Percentiles rank a stretch among this genome's conserved stretches.
Evolutionary conservation across 257 asterid genomes (phyloP).

Genomic region (Penstemon newberryi): DNA sequence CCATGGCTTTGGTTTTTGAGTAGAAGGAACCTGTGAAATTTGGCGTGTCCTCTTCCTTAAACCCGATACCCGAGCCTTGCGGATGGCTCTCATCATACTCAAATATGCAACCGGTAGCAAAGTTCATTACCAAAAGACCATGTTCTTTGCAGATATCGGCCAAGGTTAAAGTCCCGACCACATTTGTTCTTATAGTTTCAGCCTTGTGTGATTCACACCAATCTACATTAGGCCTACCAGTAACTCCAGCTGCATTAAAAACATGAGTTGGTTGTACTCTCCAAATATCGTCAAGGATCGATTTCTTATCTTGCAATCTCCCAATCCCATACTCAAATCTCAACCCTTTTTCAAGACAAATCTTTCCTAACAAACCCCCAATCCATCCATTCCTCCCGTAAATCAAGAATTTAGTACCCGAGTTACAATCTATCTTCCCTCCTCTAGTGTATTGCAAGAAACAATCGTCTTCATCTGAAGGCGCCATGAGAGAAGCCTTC

Average conservation of each 20-base stretch:
- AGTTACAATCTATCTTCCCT: neutral
- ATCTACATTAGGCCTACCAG: slow-evolving; percentile 27
- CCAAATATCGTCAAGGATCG: slow-evolving; percentile 9
- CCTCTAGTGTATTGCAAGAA: neutral
- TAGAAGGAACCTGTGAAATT: slow-evolving; percentile 18
- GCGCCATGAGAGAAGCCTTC: neutral
- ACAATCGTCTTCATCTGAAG: neutral
- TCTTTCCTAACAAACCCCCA: slow-evolving; percentile 19
- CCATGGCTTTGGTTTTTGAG: slow-evolving; percentile 25
- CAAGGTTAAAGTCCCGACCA: slow-evolving; percentile 19
- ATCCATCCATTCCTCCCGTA: slow-evolving; percentile 23
- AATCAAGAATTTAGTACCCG: slow-evolving; percentile 13
- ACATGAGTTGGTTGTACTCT: slow-evolving; percentile 20
- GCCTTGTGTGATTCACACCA: slow-evolving; percentile 27
- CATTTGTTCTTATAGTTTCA: slow-evolving; percentile 24
- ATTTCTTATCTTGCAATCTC: slow-evolving; percentile 5
- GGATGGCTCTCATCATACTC: slow-evolving; percentile 23
- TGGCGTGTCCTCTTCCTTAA: slow-evolving; percentile 13
- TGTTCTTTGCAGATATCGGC: slow-evolving; percentile 23
- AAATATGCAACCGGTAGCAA: slow-evolving; percentile 26
- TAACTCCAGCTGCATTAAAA: slow-evolving; percentile 26
- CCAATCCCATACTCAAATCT: slow-evolving; percentile 18
- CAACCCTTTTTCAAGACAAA: slow-evolving; percentile 4
- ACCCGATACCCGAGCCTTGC: slow-evolving; percentile 16
- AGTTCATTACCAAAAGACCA: slow-evolving; percentile 21